These are phyloP conservation scores for Tolypocladium pustulatum DNA, from an alignment of 2,329 filamentous ascomycete species.

Conservation along the genomic window DNA sequence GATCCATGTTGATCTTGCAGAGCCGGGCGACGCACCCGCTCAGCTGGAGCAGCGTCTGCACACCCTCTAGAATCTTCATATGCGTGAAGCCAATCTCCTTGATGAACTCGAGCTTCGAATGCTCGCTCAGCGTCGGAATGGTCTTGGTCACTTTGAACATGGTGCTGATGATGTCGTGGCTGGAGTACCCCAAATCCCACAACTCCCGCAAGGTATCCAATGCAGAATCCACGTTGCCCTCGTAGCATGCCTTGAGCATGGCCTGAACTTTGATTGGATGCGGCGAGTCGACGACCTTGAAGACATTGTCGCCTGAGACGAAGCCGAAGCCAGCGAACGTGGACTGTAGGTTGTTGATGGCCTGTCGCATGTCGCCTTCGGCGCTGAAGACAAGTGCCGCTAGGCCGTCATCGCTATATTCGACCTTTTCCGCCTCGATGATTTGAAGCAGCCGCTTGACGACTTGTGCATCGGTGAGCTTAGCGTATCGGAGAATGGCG, in stretches of 20 bases:
- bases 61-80: slow-evolving; percentile 97
- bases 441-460: slow-evolving; percentile 87
- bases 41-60: slow-evolving; percentile 88
- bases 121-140: slow-evolving; percentile 82
- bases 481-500: slow-evolving; percentile 87
- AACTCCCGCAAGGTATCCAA: slow-evolving; percentile 80
- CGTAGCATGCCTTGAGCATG: slow-evolving; percentile 95
- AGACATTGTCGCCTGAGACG: slow-evolving; percentile 95
- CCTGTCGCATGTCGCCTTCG: slow-evolving; percentile 97
- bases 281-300: slow-evolving; percentile 92
- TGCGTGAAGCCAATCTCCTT: slow-evolving; percentile 98
- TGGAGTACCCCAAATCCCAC: slow-evolving; percentile 94
- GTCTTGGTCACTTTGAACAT: slow-evolving; percentile 99
- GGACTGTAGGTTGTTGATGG: slow-evolving; percentile 96
- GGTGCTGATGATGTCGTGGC: slow-evolving; percentile 96
- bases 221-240: slow-evolving; percentile 80
- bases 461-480: slow-evolving; percentile 84
- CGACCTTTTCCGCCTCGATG: slow-evolving; percentile 81
- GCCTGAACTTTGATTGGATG: slow-evolving; percentile 98
- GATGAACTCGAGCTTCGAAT: slow-evolving; percentile 94
- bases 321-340: slow-evolving; percentile 91
- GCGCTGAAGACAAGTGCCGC: slow-evolving; percentile 95
- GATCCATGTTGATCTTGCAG: slow-evolving; percentile 95
- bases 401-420: slow-evolving; percentile 85
- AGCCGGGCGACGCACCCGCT: slow-evolving; percentile 86